Conservation (phyloP, 2,329 filamentous ascomycete species). For the Harringtonia aguacate region DNA sequence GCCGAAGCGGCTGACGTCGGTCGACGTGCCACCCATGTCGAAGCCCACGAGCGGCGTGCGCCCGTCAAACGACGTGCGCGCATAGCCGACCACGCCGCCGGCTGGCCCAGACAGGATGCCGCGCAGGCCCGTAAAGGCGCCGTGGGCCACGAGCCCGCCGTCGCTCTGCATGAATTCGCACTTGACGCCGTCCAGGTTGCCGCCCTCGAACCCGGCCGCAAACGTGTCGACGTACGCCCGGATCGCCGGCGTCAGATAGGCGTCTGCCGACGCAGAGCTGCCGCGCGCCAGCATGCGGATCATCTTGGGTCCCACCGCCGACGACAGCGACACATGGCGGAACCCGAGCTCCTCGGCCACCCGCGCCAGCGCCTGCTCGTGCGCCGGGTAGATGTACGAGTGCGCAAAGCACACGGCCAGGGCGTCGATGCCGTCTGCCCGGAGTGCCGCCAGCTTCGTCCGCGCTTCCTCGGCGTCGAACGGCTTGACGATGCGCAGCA, state of each 20-base stretch:
- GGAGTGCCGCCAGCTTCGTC: slow-evolving; percentile 54
- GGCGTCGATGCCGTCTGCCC: slow-evolving; percentile 61
- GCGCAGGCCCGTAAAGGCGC: slow-evolving; percentile 72
- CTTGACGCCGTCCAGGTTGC: slow-evolving; percentile 59
- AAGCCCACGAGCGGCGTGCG: slow-evolving; percentile 85
- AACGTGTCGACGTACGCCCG: slow-evolving; percentile 67
- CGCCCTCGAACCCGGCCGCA: slow-evolving; percentile 68
- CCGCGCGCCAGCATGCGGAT: slow-evolving; percentile 70
- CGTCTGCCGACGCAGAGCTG: slow-evolving; percentile 71
- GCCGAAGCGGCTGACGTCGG: slow-evolving; percentile 81
- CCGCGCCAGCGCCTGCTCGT: slow-evolving; percentile 67
- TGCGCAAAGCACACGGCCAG: slow-evolving; percentile 90
- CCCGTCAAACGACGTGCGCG: slow-evolving; percentile 87
- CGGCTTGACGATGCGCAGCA: slow-evolving; percentile 56
- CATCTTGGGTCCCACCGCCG: slow-evolving; percentile 84
- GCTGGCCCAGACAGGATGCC: slow-evolving; percentile 84
- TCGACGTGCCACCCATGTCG: slow-evolving; percentile 91
- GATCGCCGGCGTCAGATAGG: slow-evolving; percentile 70
- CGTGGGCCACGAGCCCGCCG: slow-evolving; percentile 61
- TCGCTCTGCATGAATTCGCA: slow-evolving; percentile 97
- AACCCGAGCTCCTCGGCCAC: slow-evolving; percentile 76
- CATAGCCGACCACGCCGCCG: slow-evolving; percentile 89
- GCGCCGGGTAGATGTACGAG: slow-evolving; percentile 80
- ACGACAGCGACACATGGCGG: slow-evolving; percentile 68
- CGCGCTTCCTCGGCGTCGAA: slow-evolving; percentile 47